These are phyloP conservation scores for Aspergillus sojae DNA, from an alignment of 2,329 filamentous ascomycete genomes.

Conservation along the genomic window DNA sequence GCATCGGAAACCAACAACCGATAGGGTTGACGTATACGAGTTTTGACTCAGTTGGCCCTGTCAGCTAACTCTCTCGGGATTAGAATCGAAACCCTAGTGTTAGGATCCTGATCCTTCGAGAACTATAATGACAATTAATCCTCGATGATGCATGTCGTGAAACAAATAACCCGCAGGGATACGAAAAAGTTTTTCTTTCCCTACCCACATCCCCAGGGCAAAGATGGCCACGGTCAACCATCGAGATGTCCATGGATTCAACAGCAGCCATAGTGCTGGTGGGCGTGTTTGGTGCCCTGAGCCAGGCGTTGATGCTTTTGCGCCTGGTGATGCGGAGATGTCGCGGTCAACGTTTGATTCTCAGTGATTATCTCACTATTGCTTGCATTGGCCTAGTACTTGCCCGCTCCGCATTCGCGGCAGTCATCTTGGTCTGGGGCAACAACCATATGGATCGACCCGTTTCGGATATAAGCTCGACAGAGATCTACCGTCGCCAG, in stretches of 20 bases:
- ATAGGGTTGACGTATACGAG: neutral
- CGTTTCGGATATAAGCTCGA: neutral
- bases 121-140: neutral
- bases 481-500: conserved; percentile 5
- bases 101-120: neutral
- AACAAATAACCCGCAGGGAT: neutral
- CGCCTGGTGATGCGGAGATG: conserved; percentile 15
- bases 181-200: neutral
- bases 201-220: neutral
- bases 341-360: conserved; percentile 14
- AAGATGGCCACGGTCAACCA: neutral
- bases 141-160: neutral
- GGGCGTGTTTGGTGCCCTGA: conserved; percentile 10
- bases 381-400: conserved; percentile 11
- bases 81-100: neutral
- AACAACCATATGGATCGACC: conserved; percentile 8
- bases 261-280: conserved; percentile 10
- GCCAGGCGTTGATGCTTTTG: conserved; percentile 11
- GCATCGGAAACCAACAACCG: neutral
- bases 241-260: conserved; percentile 4
- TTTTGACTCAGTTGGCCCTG: neutral
- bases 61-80: neutral
- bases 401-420: conserved; percentile 5
- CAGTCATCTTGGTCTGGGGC: conserved; percentile 8
- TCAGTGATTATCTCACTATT: conserved; percentile 18